Percentiles rank a stretch among this genome's conserved stretches.
Conservation (phyloP, 148 eudicot genomes). For the Tetragonia tetragonoides region DNA sequence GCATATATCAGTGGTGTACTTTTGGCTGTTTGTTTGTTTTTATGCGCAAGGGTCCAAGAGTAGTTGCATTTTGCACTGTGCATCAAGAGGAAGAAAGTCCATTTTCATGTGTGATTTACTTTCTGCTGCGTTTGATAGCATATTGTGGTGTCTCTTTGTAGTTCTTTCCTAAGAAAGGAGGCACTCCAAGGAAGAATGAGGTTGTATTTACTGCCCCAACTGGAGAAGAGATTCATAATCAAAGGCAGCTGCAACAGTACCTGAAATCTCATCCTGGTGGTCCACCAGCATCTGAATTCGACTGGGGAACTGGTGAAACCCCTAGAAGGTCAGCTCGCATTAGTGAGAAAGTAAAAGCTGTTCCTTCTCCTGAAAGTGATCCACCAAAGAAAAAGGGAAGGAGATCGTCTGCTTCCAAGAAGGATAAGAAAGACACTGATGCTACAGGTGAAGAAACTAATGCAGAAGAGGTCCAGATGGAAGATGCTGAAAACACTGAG, state of each 20-base stretch:
- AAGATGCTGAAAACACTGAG: constrained; percentile 38
- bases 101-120: neutral
- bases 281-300: constrained; percentile 69
- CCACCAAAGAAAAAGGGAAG: constrained; percentile 57
- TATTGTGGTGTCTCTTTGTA: constrained; percentile 32
- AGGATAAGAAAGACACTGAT: constrained; percentile 42
- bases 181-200: constrained; percentile 77
- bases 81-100: neutral
- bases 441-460: constrained; percentile 32
- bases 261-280: constrained; percentile 84
- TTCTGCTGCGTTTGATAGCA: neutral
- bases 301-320: constrained; percentile 87
- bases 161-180: constrained; percentile 69
- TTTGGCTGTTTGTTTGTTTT: neutral
- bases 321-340: constrained; percentile 86
- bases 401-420: constrained; percentile 47
- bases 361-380: constrained; percentile 47
- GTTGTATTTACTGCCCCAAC: constrained; percentile 79
- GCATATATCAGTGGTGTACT: neutral
- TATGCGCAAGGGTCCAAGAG: neutral
- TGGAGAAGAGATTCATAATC: constrained; percentile 77
- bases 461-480: constrained; percentile 26
- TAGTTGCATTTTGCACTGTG: neutral
- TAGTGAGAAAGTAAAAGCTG: constrained; percentile 64
- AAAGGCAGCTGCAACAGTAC: constrained; percentile 73